Conservation (phyloP, 148 eudicot species). For the Linanthus parryae region DNA sequence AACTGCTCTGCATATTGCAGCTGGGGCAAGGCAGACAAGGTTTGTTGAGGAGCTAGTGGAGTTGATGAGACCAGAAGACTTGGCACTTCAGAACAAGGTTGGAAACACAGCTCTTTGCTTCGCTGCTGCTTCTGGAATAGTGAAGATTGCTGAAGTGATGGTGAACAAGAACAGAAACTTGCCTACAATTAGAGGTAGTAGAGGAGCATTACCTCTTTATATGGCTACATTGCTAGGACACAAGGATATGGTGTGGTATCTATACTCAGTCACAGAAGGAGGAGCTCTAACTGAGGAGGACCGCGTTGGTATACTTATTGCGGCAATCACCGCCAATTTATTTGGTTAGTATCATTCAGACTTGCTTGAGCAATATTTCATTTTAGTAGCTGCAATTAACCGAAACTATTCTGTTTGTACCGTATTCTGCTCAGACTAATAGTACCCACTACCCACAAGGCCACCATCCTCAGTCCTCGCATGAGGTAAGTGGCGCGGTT, state of each 20-base stretch:
- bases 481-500: no score
- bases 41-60: constrained; percentile 21
- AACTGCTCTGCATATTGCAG: constrained; percentile 36
- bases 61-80: constrained; percentile 1
- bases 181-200: constrained; percentile 1
- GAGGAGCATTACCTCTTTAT: constrained; percentile 10
- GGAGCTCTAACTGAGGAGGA: constrained; percentile 9
- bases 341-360: constrained; percentile 13
- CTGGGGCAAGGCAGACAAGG: constrained; percentile 14
- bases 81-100: constrained; percentile 9
- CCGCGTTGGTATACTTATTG: constrained; percentile 11
- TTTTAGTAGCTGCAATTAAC: not conserved
- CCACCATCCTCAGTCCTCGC: no score
- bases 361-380: not conserved
- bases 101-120: constrained; percentile 35
- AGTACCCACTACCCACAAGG: no score
- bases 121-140: constrained; percentile 34
- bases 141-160: constrained; percentile 23
- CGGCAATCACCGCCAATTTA: constrained; percentile 16
- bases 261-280: constrained; percentile 2
- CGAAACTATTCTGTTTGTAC: no score
- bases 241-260: constrained; percentile 16
- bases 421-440: no score
- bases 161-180: not conserved
- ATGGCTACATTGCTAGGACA: constrained; percentile 21